A percentile compares a stretch with the other conserved stretches of the same genome.
Conservation (phyloP, 768 basidiomycete genomes). For the Floccularia luteovirens region DNA sequence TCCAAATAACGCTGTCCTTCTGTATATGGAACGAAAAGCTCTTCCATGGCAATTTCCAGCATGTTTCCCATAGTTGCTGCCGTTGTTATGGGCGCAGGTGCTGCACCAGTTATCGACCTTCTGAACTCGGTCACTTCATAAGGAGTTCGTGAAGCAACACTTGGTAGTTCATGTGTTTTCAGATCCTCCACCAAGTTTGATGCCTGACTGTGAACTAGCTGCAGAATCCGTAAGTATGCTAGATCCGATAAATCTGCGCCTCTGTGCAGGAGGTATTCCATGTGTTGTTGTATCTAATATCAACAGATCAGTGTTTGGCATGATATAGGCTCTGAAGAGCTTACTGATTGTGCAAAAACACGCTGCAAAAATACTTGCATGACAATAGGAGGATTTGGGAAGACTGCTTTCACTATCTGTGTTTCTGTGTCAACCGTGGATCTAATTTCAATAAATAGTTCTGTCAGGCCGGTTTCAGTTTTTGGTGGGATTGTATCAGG, state of each 20-base stretch:
- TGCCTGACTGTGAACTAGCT: constrained; percentile 78
- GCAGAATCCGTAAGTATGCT: constrained; percentile 84
- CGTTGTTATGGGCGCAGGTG: constrained; percentile 34
- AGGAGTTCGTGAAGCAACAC: constrained; percentile 55
- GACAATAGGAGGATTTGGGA: constrained; percentile 91
- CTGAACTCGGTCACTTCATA: constrained; percentile 57
- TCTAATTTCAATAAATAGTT: constrained; percentile 82
- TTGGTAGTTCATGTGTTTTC: constrained; percentile 81
- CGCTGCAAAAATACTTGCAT: constrained; percentile 98
- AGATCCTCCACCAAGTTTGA: constrained; percentile 83
- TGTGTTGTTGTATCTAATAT: constrained; percentile 87
- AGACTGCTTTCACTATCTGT: constrained; percentile 97
- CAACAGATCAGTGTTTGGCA: constrained; percentile 1
- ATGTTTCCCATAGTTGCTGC: constrained; percentile 66
- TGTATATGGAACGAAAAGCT: constrained; percentile 89
- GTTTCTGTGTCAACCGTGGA: constrained; percentile 91
- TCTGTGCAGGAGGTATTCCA: constrained; percentile 81
- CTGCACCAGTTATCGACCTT: constrained; percentile 39
- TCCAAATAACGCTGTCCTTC: constrained; percentile 92
- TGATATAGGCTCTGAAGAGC: constrained; percentile 13
- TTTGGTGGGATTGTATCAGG: constrained; percentile 74
- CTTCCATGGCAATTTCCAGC: constrained; percentile 95
- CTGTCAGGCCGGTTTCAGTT: constrained; percentile 69
- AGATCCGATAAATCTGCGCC: constrained; percentile 76
- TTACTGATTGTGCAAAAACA: constrained; percentile 94